Evolutionary conservation across 371 early-diverging fungal species (phyloP).

Genomic region (Mucor racemosus): DNA sequence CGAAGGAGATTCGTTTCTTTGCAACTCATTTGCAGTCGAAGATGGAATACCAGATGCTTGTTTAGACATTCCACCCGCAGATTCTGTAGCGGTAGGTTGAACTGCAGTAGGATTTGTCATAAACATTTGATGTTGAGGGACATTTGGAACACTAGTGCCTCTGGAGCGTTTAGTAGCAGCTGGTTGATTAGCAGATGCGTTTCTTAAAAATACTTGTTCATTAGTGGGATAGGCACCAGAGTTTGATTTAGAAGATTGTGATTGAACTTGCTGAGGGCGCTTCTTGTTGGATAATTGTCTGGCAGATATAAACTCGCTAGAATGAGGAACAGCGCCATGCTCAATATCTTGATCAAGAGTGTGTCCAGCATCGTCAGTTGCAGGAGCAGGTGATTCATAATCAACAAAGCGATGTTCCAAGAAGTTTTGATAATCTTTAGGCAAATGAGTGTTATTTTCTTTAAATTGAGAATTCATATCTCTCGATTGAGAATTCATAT

Average conservation of each 20-base stretch:
- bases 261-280: neutral
- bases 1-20: neutral
- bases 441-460: neutral
- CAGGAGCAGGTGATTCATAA: neutral
- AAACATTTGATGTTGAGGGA: neutral
- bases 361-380: constrained; percentile 8
- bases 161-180: neutral
- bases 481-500: neutral
- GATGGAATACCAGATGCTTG: neutral
- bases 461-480: neutral
- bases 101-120: neutral
- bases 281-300: neutral
- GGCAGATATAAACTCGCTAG: neutral
- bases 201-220: neutral
- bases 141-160: neutral
- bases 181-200: neutral
- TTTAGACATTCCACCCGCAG: neutral
- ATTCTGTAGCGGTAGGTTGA: neutral
- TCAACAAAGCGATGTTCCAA: constrained; percentile 11
- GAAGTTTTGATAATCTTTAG: neutral
- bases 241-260: neutral
- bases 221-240: neutral
- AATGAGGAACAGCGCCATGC: neutral
- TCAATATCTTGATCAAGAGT: neutral
- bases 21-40: neutral